phyloP scores from a whole-genome alignment of 805 yeast genomes.

The Metschnikowia drakensbergensis region DNA sequence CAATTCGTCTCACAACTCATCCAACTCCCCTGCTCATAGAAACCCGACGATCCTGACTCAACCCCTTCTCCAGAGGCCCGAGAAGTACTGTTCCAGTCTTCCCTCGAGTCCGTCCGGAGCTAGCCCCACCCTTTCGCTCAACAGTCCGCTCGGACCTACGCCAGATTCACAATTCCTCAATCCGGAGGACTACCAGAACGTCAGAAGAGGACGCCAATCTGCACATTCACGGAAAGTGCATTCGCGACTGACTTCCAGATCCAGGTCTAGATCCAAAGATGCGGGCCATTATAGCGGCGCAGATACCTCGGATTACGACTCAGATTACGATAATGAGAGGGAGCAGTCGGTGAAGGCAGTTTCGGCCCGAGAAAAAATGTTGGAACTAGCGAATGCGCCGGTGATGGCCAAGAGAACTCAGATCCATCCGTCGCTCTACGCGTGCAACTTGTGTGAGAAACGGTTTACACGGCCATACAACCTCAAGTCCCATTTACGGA shows the following conservation, averaged over 20 bases:
- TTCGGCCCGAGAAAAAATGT: slow-evolving; percentile 52
- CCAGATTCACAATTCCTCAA: slow-evolving; percentile 20
- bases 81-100: not conserved
- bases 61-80: slow-evolving; percentile 1
- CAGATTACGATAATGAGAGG: slow-evolving; percentile 12
- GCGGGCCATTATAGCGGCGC: slow-evolving; percentile 6
- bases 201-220: slow-evolving; percentile 40
- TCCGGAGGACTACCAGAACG: slow-evolving; percentile 39
- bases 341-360: slow-evolving; percentile 8
- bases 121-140: slow-evolving; percentile 7
- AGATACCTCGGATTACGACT: slow-evolving; percentile 20
- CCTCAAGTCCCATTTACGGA: slow-evolving; percentile 82
- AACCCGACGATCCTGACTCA: not conserved
- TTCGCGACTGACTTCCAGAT: slow-evolving; percentile 21
- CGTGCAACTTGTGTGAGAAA: slow-evolving; percentile 81
- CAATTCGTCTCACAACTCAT: slow-evolving; percentile 41
- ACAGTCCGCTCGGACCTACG: slow-evolving; percentile 14
- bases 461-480: slow-evolving; percentile 91
- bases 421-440: slow-evolving; percentile 69
- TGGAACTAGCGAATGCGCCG: slow-evolving; percentile 61
- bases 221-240: slow-evolving; percentile 22
- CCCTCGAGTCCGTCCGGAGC: slow-evolving; percentile 4
- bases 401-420: slow-evolving; percentile 54
- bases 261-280: slow-evolving; percentile 25
- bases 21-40: slow-evolving; percentile 31